Evolutionary conservation across 2,329 filamentous ascomycete genomes (phyloP).

Genomic region (Macroventuria anomochaeta): DNA sequence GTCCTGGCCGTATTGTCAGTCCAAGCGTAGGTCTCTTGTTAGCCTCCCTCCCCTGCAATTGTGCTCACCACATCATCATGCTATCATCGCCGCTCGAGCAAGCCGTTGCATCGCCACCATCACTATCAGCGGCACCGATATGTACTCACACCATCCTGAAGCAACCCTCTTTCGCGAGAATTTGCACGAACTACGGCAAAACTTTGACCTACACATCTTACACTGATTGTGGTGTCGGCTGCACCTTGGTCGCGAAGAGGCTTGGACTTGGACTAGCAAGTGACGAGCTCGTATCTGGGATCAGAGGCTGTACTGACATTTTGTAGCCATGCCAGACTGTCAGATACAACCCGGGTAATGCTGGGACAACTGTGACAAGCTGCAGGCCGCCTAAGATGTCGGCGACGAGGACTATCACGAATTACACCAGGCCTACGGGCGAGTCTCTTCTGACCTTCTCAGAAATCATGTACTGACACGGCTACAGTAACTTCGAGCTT

Average conservation of each 20-base stretch:
- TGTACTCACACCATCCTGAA: slow-evolving; percentile 28
- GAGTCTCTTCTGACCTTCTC: not conserved
- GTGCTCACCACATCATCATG: not conserved
- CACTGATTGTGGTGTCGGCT: slow-evolving; percentile 36
- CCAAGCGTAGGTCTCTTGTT: not conserved
- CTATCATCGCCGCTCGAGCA: not conserved
- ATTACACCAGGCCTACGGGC: slow-evolving; percentile 1
- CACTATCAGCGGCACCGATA: slow-evolving; percentile 4
- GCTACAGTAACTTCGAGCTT: not conserved
- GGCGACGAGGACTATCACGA: not conserved
- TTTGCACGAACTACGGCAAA: slow-evolving; percentile 34
- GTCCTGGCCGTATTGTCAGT: not conserved
- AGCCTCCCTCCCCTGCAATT: too few species aligned
- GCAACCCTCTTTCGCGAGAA: slow-evolving; percentile 21
- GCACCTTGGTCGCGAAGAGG: slow-evolving; percentile 23
- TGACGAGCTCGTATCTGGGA: not conserved
- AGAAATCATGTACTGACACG: not conserved
- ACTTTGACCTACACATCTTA: slow-evolving; percentile 35
- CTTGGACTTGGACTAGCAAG: slow-evolving; percentile 37
- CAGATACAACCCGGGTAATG: slow-evolving; percentile 24
- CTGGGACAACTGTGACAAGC: slow-evolving; percentile 5
- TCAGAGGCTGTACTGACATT: not conserved
- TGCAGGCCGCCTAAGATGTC: slow-evolving; percentile 1
- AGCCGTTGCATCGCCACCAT: not conserved
- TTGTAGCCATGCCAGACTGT: slow-evolving; percentile 29